A percentile compares a stretch with the other conserved stretches of the same genome.
These are phyloP conservation scores for Ehretia macrophylla DNA, from an alignment of 257 asterid genomes.

Conservation along the genomic window DNA sequence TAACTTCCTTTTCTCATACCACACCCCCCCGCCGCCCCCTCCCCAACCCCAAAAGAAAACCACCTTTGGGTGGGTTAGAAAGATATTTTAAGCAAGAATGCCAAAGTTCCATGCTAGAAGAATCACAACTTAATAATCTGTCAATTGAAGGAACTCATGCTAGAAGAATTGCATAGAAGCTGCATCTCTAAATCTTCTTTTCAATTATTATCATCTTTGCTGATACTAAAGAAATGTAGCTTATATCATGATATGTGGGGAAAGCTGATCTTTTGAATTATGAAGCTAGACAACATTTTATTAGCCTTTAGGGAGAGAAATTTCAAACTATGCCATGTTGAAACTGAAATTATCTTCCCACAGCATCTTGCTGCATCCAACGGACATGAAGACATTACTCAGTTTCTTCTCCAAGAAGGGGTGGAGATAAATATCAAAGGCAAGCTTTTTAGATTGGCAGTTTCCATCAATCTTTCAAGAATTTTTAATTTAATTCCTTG, in stretches of 20 bases:
- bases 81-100: no score
- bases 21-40: no score
- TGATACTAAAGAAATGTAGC: not conserved
- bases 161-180: not conserved
- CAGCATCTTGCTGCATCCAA: conserved; percentile 70
- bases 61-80: no score
- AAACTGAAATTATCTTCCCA: not conserved
- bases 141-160: not conserved
- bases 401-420: conserved; percentile 42
- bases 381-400: conserved; percentile 47
- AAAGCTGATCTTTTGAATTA: no score
- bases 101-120: no score
- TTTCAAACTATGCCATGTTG: no score
- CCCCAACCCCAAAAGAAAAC: no score
- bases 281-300: not conserved
- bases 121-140: no score
- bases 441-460: conserved; percentile 11
- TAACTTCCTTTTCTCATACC: no score
- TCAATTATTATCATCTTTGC: not conserved
- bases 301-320: no score
- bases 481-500: not conserved
- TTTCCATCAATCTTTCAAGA: not conserved
- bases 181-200: not conserved
- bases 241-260: no score
- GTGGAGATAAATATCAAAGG: conserved; percentile 48